Evolutionary conservation across 495 filamentous ascomycete genomes (phyloP).

Genomic region (Xylaria curta): DNA sequence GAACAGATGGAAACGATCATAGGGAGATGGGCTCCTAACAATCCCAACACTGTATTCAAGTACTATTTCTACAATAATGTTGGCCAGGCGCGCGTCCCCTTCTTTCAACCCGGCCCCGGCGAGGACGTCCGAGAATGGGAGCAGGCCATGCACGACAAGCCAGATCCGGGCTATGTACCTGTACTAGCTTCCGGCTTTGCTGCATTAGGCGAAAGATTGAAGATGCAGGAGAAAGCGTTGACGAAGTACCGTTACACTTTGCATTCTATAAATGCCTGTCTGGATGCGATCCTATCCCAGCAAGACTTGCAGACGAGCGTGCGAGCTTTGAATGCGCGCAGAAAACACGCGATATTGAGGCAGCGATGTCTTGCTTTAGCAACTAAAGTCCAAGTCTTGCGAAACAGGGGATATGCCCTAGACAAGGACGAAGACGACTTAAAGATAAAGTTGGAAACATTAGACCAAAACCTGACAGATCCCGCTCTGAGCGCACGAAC

Average conservation of each 20-base stretch:
- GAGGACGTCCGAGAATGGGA: slow-evolving; percentile 93
- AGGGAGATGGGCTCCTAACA: slow-evolving; percentile 82
- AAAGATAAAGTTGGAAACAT: slow-evolving; percentile 76
- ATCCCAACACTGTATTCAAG: slow-evolving; percentile 78
- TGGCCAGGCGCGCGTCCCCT: slow-evolving; percentile 75
- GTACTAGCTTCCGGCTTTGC: slow-evolving; percentile 64
- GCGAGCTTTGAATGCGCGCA: slow-evolving; percentile 77
- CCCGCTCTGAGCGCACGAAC: slow-evolving; percentile 80
- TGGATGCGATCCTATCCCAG: slow-evolving; percentile 77
- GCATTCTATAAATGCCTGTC: slow-evolving; percentile 86
- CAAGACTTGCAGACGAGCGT: slow-evolving; percentile 85
- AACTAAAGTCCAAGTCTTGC: slow-evolving; percentile 87
- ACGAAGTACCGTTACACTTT: slow-evolving; percentile 76
- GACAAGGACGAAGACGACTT: slow-evolving; percentile 90
- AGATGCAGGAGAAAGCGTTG: slow-evolving; percentile 76
- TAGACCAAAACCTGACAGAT: slow-evolving; percentile 81
- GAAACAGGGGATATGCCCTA: slow-evolving; percentile 91
- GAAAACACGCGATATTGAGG: slow-evolving; percentile 79
- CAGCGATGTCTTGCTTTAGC: slow-evolving; percentile 84
- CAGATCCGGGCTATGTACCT: slow-evolving; percentile 76
- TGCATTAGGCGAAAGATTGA: slow-evolving; percentile 74
- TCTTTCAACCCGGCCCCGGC: slow-evolving; percentile 75
- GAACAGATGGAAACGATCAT: slow-evolving; percentile 82
- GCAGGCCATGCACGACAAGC: slow-evolving; percentile 84
- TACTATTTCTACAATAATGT: slow-evolving; percentile 95